Conservation (phyloP, 2,329 filamentous ascomycete species). For the Geosmithia morbida region DNA sequence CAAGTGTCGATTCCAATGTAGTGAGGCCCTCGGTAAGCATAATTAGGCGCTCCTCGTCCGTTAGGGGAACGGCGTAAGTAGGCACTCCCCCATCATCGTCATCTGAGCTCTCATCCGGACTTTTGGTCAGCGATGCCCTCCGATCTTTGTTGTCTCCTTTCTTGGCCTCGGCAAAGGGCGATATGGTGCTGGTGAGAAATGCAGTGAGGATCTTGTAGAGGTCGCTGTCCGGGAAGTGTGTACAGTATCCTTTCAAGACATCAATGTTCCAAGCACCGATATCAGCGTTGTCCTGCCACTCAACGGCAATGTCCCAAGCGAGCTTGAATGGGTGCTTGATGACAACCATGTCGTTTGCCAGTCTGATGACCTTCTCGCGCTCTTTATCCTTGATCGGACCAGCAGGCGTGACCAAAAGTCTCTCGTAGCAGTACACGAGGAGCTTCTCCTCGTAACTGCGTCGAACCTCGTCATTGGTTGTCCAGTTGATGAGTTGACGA, state of each 20-base stretch:
- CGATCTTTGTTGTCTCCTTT: slow-evolving; percentile 7
- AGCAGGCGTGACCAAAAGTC: slow-evolving; percentile 51
- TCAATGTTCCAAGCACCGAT: slow-evolving; percentile 65
- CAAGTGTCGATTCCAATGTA: slow-evolving; percentile 57
- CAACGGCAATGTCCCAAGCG: slow-evolving; percentile 81
- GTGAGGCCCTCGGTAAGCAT: slow-evolving; percentile 66
- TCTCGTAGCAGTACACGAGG: slow-evolving; percentile 66
- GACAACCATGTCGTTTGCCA: slow-evolving; percentile 87
- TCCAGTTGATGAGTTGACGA: slow-evolving; percentile 78
- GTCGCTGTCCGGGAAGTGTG: slow-evolving; percentile 72
- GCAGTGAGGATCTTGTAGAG: slow-evolving; percentile 69
- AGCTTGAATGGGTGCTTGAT: slow-evolving; percentile 83
- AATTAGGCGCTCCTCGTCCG: slow-evolving; percentile 64
- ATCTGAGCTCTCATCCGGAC: slow-evolving; percentile 42
- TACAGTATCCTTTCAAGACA: slow-evolving; percentile 66
- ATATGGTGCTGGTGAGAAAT: slow-evolving; percentile 71
- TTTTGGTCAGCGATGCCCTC: slow-evolving; percentile 11
- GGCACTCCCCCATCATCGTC: slow-evolving; percentile 41
- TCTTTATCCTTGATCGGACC: slow-evolving; percentile 54
- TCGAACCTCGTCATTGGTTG: slow-evolving; percentile 68
- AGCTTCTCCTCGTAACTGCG: slow-evolving; percentile 85
- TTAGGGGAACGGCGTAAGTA: slow-evolving; percentile 42
- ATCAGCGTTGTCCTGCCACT: slow-evolving; percentile 71
- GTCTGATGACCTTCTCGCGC: slow-evolving; percentile 55
- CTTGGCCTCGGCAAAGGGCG: slow-evolving; percentile 50